These are phyloP conservation scores for Colletotrichum musae DNA, from an alignment of 2,329 filamentous ascomycete species.

Conservation along the genomic window DNA sequence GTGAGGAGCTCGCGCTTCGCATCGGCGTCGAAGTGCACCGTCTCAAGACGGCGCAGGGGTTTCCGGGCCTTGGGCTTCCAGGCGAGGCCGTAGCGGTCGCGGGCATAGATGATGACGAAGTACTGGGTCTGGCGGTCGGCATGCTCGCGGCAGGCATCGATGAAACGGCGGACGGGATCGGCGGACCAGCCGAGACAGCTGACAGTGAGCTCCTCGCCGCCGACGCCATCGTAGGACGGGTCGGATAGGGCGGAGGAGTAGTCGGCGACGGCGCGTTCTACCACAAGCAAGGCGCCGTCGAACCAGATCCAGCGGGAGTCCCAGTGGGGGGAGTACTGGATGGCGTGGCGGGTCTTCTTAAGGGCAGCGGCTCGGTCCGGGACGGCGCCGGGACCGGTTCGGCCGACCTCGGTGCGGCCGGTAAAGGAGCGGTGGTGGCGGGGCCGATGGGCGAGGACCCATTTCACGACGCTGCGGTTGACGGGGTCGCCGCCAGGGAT, in stretches of 20 bases:
- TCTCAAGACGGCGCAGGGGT: conserved; percentile 64
- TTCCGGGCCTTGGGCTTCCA: conserved; percentile 66
- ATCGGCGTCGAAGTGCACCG: conserved; percentile 64
- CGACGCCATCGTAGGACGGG: conserved; percentile 61
- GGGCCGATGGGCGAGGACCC: conserved; percentile 58
- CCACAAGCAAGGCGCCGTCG: conserved; percentile 59
- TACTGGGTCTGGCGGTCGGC: conserved; percentile 63
- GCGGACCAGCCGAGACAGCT: conserved; percentile 67
- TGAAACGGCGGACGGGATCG: conserved; percentile 61
- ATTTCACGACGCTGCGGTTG: conserved; percentile 61
- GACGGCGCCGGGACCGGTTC: conserved; percentile 48
- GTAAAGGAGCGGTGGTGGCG: conserved; percentile 59
- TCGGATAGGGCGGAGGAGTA: conserved; percentile 55
- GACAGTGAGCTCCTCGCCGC: conserved; percentile 62
- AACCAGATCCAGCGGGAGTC: conserved; percentile 65
- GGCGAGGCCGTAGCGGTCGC: conserved; percentile 60
- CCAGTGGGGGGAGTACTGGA: conserved; percentile 63
- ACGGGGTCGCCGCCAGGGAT: conserved; percentile 61
- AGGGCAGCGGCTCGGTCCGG: conserved; percentile 56
- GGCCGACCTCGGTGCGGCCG: conserved; percentile 56
- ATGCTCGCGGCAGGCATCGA: conserved; percentile 63
- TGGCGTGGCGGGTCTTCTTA: conserved; percentile 57
- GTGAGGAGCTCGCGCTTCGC: conserved; percentile 62
- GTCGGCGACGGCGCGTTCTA: conserved; percentile 58
- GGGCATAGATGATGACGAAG: conserved; percentile 64